Evolutionary conservation across 805 yeast species (phyloP).

Genomic region (Kuraishia molischiana): DNA sequence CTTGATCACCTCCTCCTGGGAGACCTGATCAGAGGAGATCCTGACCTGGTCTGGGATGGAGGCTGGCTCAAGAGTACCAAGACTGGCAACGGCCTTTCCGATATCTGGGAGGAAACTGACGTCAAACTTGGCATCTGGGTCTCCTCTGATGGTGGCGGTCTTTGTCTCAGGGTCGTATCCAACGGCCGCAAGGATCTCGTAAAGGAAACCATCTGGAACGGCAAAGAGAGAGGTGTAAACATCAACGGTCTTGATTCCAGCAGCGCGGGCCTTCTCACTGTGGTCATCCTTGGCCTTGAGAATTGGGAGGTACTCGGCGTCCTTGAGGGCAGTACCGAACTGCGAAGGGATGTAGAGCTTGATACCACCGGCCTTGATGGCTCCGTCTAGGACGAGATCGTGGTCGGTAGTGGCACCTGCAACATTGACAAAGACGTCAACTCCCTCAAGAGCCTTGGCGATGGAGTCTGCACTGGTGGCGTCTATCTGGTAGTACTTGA

Average conservation of each 20-base stretch:
- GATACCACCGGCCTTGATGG: conserved; percentile 28
- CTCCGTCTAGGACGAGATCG: conserved; percentile 28
- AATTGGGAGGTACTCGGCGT: conserved; percentile 24
- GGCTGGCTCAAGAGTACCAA: conserved; percentile 26
- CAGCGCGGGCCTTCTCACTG: conserved; percentile 25
- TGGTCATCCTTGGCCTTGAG: conserved; percentile 23
- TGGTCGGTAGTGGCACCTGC: conserved; percentile 20
- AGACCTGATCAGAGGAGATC: conserved; percentile 29
- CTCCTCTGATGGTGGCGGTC: conserved; percentile 28
- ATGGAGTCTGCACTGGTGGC: conserved; percentile 17
- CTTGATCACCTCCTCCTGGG: conserved; percentile 27
- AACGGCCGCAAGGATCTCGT: conserved; percentile 22
- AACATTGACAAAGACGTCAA: conserved; percentile 42
- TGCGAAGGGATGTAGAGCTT: conserved; percentile 51
- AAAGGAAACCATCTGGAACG: conserved; percentile 22
- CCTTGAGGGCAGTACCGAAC: conserved; percentile 39
- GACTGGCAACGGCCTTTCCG: conserved; percentile 30
- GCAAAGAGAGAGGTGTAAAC: conserved; percentile 29
- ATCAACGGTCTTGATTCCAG: conserved; percentile 38
- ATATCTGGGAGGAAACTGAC: conserved; percentile 29
- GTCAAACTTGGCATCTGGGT: conserved; percentile 24
- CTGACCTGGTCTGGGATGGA: conserved; percentile 33
- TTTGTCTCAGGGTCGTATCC: conserved; percentile 27
- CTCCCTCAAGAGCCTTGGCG: conserved; percentile 30
- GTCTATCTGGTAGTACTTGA: conserved; percentile 29